Evolutionary conservation across 345 rosid species (phyloP), one percentile per base, ranked within the genome.

Genomic region (Camelina laxa): DNA sequence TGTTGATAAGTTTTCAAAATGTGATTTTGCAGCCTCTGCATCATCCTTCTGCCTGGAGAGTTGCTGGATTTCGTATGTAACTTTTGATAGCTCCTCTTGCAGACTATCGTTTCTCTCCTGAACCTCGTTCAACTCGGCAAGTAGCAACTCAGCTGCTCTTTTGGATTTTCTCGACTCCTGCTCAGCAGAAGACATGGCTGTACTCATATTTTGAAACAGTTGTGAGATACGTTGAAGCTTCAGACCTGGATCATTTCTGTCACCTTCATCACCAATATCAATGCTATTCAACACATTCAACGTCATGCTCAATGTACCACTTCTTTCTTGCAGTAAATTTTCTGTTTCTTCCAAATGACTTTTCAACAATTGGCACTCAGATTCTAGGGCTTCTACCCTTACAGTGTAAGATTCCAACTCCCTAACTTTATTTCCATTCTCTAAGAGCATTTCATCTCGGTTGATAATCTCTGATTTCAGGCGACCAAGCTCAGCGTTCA

Each of bases 51-150:
- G 82, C 70, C 74, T 80, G 66, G 85, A 82, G 68, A 87, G 75
- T 64, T 83, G 86, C 53, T 75, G 49, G 67, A 88, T 79, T 69
- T 88, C 89, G 72, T 63, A 57, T 9, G 79, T 74, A 79, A 67
- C 73, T 59, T 84, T 83, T 65, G 87, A 79, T 74, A 89, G 74
- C 73, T 88, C 91, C 79, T 89, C 98, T 79, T 87, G 98, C 71
- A 93, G 87, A 69, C 74, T 45, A 67, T 91, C 97, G 75, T 94
- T 91, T 85, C 96, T 91, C 78, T 91, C 96, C 77, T 91, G 97
- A 72, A 91, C 98, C 78, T 94, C 97, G 72, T 90, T 88, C 78
- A 91, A 79, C 82, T 94, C 97, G 1, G 96, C 93, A 77, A 91
- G 85, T 74, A 94, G 84, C 65, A 91, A 84, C 79, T 94, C 93